Evolutionary conservation across 768 basidiomycete genomes (phyloP), one percentile per base, ranked within the genome.

Genomic region (Fomitopsis pulvina): DNA sequence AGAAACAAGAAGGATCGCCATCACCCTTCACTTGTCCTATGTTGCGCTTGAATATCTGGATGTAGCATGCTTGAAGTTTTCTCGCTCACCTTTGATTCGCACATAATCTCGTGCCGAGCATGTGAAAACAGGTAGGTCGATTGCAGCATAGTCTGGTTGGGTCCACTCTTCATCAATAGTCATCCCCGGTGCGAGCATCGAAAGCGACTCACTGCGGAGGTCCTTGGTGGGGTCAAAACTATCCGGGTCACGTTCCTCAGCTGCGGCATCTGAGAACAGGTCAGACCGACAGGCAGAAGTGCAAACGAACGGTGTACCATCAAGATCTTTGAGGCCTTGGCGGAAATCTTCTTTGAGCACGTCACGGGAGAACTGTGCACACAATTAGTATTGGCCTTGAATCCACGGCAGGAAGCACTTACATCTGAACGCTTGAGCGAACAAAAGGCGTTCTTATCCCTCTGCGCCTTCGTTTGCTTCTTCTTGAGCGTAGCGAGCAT

Each of bases 61-160:
- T 27, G 21, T 21, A 34, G n/a, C 14, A 10, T 20, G 9, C 6
- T 29, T 53, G 41, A 21, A 5, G 54, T 30, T 26, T 22, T 8
- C n/a, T 48, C 29, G 62, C 55, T 34, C 71, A 76, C 74, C 67
- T 38, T 72, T 79, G 21, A 82, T 59, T 37, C 80, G 68, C 16
- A 80, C 71, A 54, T 84, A 83, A 60, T 84, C 80, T 16, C 80
- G 72, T 34, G 77, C 73, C 1, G 81, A 83, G 50, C 71, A 74
- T 16, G 79, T 80, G 62, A 83, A 83, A 10, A 81, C 79, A 2
- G 81, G 81, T 3, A 84, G 72, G 51, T 82, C 69, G 47, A 83
- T 81, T 1, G 68, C 71, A 25, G 73, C 71, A 54, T 83, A 83
- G 57, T 83, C 81, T 81, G 43, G 20, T 27, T 14, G 2, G 49